Base-by-base conservation (phyloP, 1,139 yeast species). In the Pichia inconspicua region DNA sequence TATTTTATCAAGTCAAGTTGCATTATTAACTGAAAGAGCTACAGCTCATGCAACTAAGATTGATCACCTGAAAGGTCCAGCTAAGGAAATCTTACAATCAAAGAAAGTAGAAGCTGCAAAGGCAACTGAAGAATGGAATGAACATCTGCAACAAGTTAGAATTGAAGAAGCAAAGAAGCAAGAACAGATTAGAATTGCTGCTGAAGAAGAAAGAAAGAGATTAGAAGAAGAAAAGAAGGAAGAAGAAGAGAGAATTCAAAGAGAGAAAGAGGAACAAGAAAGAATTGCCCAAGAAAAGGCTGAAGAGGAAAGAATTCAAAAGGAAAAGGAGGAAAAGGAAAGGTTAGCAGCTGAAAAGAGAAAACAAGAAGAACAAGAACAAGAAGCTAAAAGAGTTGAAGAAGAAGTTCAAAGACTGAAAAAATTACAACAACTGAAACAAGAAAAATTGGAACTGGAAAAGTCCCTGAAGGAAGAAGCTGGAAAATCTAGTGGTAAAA, bases 81-180 rank as follows among this genome's bases (percentile, higher is more conserved):
- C 71, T 39, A 72, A 71, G 55, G 70, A 66, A 31, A 56, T 55
- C n/a, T 67, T 77, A 52, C 55, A 58, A 4, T 47, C 56, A 2
- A 69, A 76, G 57, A 69, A 74, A 51, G 56, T 60, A 28, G 70
- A 67, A n/a, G 80, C 82, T 17, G 66, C 69, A 55, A 59, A 68
- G 30, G 68, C 74, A 43, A 66, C 60, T 46, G 51, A 58, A 30
- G 62, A 63, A 35, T 77, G 82, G 81, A 70, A 72, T 54, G 56
- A 58, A 8, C 79, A 77, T 54, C 69, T 70, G 61, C 53, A 57
- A 38, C 56, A 53, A 46, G 57, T 64, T 56, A 69, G 79, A 55
- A 61, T 70, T 25, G 75, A 72, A 56, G 79, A 77, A 38, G 67
- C 68, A 42, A 70, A 73, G 55, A 78, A 71, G 41, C 77, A 72